Evolutionary conservation across 192 early-diverging fungal genomes (phyloP).

Genomic region (Gonapodya prolifera): DNA sequence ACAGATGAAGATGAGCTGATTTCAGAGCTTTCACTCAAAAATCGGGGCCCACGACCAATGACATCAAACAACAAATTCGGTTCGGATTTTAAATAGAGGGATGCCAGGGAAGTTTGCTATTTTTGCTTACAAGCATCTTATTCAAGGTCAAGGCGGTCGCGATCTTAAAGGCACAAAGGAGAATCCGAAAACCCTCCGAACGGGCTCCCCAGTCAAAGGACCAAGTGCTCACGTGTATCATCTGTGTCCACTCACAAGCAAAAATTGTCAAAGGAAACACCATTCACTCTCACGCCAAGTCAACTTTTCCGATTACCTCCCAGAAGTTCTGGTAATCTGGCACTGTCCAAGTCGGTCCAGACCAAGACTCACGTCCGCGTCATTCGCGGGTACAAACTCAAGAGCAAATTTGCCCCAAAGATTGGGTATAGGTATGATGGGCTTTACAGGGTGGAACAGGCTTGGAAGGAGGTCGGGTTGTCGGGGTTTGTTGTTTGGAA

Average conservation of each 20-base stretch:
- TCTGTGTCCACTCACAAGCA: too few relatives aligned
- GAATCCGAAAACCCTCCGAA: conserved; percentile 34
- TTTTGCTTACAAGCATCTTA: too few relatives aligned
- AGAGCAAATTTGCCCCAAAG: conserved; percentile 30
- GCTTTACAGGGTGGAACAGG: conserved; percentile 42
- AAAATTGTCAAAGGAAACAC: too few relatives aligned
- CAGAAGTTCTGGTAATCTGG: conserved; percentile 46
- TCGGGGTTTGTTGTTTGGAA: conserved; percentile 35
- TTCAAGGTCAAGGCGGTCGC: too few relatives aligned
- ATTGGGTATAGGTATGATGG: conserved; percentile 61
- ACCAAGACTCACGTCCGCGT: conserved; percentile 42
- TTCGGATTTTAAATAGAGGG: too few relatives aligned
- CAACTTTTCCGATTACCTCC: too few relatives aligned
- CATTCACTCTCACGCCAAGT: too few relatives aligned
- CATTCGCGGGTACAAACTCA: conserved; percentile 30
- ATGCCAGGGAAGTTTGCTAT: too few relatives aligned
- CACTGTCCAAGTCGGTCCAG: conserved; percentile 40
- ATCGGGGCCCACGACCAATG: too few relatives aligned
- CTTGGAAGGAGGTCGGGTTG: conserved; percentile 11
- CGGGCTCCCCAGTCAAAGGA: conserved; percentile 35
- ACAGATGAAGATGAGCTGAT: too few relatives aligned
- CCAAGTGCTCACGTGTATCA: conserved; percentile 40
- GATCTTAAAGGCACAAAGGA: neutral
- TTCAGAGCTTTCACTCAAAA: too few relatives aligned
- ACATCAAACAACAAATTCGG: too few relatives aligned